A percentile compares a stretch with the other conserved stretches of the same genome.
These are phyloP conservation scores for Geotrichum australiense DNA, from an alignment of 1,139 yeast species.

Conservation along the genomic window DNA sequence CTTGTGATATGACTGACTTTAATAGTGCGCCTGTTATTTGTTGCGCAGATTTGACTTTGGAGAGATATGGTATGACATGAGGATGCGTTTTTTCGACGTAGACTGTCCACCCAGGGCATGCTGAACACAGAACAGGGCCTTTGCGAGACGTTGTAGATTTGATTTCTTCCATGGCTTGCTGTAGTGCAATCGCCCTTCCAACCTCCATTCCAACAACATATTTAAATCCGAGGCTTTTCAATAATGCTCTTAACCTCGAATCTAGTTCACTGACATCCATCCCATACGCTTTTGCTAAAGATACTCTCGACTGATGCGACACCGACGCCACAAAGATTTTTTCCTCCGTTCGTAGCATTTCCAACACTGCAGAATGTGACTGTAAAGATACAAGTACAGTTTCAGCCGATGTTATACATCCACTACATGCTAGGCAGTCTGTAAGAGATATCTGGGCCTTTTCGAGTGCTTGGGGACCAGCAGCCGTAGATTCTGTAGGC, in stretches of 20 bases:
- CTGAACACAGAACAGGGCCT: conserved; percentile 50
- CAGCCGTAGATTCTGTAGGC: conserved; percentile 63
- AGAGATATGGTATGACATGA: conserved; percentile 53
- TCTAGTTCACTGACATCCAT: conserved; percentile 54
- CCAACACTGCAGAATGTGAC: conserved; percentile 70
- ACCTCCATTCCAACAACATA: conserved; percentile 79
- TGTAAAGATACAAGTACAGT: conserved; percentile 88
- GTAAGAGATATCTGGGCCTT: conserved; percentile 85
- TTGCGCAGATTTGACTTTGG: conserved; percentile 76
- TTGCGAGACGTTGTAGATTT: conserved; percentile 7
- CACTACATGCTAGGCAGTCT: conserved; percentile 95
- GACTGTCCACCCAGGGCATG: conserved; percentile 96
- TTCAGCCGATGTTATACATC: conserved; percentile 95
- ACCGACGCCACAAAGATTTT: conserved; percentile 63
- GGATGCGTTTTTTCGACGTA: conserved; percentile 96
- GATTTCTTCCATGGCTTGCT: conserved; percentile 29
- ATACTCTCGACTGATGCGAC: conserved; percentile 80
- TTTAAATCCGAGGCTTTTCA: conserved; percentile 59
- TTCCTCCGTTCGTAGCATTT: conserved; percentile 43
- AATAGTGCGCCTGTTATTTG: conserved; percentile 80
- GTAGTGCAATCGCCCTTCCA: conserved; percentile 66
- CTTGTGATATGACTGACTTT: conserved; percentile 47
- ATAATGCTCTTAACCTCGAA: conserved; percentile 49
- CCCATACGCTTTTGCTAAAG: conserved; percentile 64
- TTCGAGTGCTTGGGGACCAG: conserved; percentile 50